Evolutionary conservation across 2,329 filamentous ascomycete genomes (phyloP).

Genomic region (Pyrenochaeta sp.): DNA sequence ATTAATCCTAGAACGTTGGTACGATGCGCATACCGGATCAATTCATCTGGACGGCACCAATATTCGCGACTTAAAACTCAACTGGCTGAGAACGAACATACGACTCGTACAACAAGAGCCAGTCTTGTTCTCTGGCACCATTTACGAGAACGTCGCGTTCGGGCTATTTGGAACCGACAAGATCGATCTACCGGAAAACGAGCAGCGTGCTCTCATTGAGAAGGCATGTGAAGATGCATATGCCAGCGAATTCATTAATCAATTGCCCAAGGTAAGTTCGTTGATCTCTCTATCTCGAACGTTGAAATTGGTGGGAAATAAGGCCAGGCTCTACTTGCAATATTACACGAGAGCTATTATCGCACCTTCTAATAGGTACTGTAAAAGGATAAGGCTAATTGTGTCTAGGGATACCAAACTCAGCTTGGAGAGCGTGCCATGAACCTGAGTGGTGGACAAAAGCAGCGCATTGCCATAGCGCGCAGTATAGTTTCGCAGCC

Average conservation of each 20-base stretch:
- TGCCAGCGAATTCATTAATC: conserved; percentile 85
- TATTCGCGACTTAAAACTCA: conserved; percentile 79
- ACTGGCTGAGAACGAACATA: conserved; percentile 91
- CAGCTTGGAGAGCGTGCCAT: conserved; percentile 93
- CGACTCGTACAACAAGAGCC: conserved; percentile 92
- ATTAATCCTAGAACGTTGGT: conserved; percentile 62
- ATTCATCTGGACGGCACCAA: conserved; percentile 58
- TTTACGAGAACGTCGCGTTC: conserved; percentile 84
- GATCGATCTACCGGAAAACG: conserved; percentile 58
- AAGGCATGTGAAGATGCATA: conserved; percentile 91
- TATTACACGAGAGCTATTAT: no score
- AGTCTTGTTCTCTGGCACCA: conserved; percentile 85
- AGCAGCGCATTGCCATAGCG: conserved; percentile 94
- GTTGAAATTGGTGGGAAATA: no score
- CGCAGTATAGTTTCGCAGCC: conserved; percentile 88
- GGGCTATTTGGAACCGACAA: conserved; percentile 75
- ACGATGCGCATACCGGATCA: conserved; percentile 36
- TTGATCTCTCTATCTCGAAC: no score
- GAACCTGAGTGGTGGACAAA: conserved; percentile 89
- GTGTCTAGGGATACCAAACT: conserved; percentile 85
- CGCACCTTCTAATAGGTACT: no score
- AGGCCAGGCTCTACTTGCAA: no score
- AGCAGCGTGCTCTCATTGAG: conserved; percentile 74
- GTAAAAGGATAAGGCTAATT: no score
- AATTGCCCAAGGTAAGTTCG: conserved; percentile 58